Base-by-base conservation (phyloP, 2,329 filamentous ascomycete species). In the Diplodia mutila region DNA sequence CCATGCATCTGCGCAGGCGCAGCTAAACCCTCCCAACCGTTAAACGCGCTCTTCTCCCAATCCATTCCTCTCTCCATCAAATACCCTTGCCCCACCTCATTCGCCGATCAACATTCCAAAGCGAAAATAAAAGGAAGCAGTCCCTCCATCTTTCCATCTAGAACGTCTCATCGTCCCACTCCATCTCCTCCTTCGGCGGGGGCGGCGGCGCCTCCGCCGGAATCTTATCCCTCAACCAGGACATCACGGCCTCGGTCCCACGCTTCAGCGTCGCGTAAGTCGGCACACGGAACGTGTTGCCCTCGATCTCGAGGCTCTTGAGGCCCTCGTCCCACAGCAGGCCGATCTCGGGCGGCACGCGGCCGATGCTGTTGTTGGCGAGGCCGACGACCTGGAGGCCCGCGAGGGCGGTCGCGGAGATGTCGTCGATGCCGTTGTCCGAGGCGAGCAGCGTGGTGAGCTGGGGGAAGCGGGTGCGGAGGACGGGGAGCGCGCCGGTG, bases 251-350 rank as follows among this genome's bases (percentile, higher is more conserved):
- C 73, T 97, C 93, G 0, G 94, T 97, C 0, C 94, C 94, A 70
- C 93, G 91, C 69, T 94, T 91, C 57, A 98, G 81, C 7, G 97
- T 86, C 70, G 91, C 91, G 82, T 91, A 94, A 67, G 91, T 88
- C 0, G 94, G 94, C 37, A 97, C 93, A 37, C 92, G 86, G 80
- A 98, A 98, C 37, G 89, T 85, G 76, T 98, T 98, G 0, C 93
- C 93, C 32, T 87, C 87, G 4, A 97, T 90, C 57, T 97, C 90
- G 11, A 97, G 81, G 65, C 84, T 86, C 78, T 84, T 91, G 81
- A 80, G 87, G 18, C 57, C 65, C 70, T 73, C 83, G 1, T 89
- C 90, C 27, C 90, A 89, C 0, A 97, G 83, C 14, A 97, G 82
- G 0, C 94, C 94, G 12, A 98, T 85, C 8, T 90, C 88, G 0